Evolutionary conservation across 345 rosid species (phyloP), one percentile per base, ranked within the genome.

Genomic region (Draba incana): DNA sequence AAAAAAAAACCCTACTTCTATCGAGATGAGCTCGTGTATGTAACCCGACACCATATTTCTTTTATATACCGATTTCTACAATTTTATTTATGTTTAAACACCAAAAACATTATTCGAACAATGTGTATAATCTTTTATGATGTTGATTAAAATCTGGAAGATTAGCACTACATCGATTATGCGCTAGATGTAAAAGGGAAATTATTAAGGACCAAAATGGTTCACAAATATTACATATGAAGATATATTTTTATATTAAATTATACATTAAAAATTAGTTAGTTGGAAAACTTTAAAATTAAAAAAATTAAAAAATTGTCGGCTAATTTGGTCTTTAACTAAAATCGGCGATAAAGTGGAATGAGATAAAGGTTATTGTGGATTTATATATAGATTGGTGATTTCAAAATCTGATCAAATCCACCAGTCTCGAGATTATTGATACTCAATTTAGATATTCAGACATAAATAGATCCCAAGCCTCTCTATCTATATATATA

Each of bases 381-480:
- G 11, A 60, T 27, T 20, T 31, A 27, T 61, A 30, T 23, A 38
- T 12, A 37, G 45, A 61, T 27, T 33, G 10, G 10, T 62, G 14
- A 5, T 28, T 45, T 45, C n/a, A 35, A 5, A 33, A 44, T 53
- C 48, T 62, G 4, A 71, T 57, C 30, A 58, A 65, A 50, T 9
- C 77, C 71, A 66, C 11, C 13, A 31, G 39, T 51, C 24, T 33
- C 48, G 61, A 60, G 48, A 48, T 37, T 56, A 58, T 73, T 51
- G 62, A 43, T 33, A 33, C 67, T 73, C 56, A 33, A n/a, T 72
- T 65, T 42, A 42, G 61, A 39, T 55, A 63, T 62, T 50, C 50
- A 44, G 67, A 58, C 33, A 49, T 5, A 10, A 12, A 49, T 10
- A 64, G 38, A 72, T 65, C 53, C 0, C 23, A 25, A 2, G 33